Conservation (phyloP, 768 basidiomycete species). For the Roridomyces roridus region DNA sequence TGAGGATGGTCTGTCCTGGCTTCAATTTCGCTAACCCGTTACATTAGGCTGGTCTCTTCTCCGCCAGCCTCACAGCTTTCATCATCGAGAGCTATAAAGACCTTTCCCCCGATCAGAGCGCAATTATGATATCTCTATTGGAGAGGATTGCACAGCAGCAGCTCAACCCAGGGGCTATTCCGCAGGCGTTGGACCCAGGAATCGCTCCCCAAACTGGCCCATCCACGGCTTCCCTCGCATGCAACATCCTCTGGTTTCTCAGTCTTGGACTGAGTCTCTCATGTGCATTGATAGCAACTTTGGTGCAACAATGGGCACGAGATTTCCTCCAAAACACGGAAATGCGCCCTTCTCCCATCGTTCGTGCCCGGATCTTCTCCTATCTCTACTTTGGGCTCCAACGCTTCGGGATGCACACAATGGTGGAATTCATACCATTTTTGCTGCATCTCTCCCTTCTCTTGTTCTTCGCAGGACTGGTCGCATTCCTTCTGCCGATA, state of each 20-base stretch:
- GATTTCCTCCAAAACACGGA: neutral
- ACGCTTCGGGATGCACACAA: slow-evolving; percentile 1
- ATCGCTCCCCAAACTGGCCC: neutral
- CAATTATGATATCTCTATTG: neutral
- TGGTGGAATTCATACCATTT: slow-evolving; percentile 14
- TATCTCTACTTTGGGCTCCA: slow-evolving; percentile 6
- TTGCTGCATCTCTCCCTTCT: slow-evolving; percentile 22
- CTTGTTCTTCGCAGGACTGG: slow-evolving; percentile 20
- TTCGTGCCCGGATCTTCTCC: slow-evolving; percentile 6
- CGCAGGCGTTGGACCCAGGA: no score
- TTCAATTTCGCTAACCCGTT: no score
- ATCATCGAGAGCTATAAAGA: slow-evolving; percentile 1
- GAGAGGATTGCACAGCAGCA: slow-evolving; percentile 1
- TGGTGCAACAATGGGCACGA: neutral
- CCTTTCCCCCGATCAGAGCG: neutral
- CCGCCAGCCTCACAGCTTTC: slow-evolving; percentile 2
- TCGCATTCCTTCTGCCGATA: slow-evolving; percentile 14
- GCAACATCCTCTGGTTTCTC: neutral
- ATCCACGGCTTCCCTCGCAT: neutral
- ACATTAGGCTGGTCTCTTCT: slow-evolving; percentile 9
- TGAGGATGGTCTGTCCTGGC: no score
- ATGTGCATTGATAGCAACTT: neutral
- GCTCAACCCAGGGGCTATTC: neutral
- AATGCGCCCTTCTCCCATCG: slow-evolving; percentile 1
- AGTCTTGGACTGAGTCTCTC: slow-evolving; percentile 1